Evolutionary conservation across 1,139 yeast genomes (phyloP).

Genomic region (Yamadazyma trypodendri): DNA sequence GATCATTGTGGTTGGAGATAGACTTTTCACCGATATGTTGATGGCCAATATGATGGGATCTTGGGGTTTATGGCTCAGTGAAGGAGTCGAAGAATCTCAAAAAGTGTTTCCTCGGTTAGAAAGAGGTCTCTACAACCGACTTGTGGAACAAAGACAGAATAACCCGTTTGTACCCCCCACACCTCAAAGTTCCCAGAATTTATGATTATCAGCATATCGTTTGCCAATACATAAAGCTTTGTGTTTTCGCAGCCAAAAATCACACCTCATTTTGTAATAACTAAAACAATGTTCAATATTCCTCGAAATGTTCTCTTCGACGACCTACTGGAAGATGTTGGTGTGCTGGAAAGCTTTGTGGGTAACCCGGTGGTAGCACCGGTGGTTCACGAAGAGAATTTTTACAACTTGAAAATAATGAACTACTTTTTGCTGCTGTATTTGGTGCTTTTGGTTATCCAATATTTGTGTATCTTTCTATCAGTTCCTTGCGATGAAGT

Average conservation of each 20-base stretch:
- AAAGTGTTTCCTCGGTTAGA: constrained; percentile 54
- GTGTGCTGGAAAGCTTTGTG: not conserved
- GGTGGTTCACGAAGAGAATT: not conserved
- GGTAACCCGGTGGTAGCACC: not conserved
- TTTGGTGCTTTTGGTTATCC: constrained; percentile 30
- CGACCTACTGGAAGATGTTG: not conserved
- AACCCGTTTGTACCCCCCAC: constrained; percentile 29
- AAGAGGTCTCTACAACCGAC: constrained; percentile 38
- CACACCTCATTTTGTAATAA: not conserved
- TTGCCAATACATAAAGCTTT: not conserved
- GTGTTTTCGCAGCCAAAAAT: constrained; percentile 6
- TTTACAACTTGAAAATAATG: constrained; percentile 14
- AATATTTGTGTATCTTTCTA: constrained; percentile 38
- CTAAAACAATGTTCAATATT: constrained; percentile 6
- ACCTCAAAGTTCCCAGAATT: constrained; percentile 14
- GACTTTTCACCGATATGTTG: constrained; percentile 84
- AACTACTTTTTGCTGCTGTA: constrained; percentile 25
- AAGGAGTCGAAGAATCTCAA: constrained; percentile 65
- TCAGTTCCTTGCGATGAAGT: constrained; percentile 46
- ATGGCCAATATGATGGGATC: constrained; percentile 96
- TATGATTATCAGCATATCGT: not conserved
- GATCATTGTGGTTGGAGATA: constrained; percentile 84
- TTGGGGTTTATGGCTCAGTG: constrained; percentile 76
- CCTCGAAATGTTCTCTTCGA: constrained; percentile 9
- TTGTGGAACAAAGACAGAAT: constrained; percentile 23